Percentiles rank a stretch among this genome's conserved stretches.
These are phyloP conservation scores for Aspergillus felis DNA, from an alignment of 2,329 filamentous ascomycete species.

Conservation along the genomic window DNA sequence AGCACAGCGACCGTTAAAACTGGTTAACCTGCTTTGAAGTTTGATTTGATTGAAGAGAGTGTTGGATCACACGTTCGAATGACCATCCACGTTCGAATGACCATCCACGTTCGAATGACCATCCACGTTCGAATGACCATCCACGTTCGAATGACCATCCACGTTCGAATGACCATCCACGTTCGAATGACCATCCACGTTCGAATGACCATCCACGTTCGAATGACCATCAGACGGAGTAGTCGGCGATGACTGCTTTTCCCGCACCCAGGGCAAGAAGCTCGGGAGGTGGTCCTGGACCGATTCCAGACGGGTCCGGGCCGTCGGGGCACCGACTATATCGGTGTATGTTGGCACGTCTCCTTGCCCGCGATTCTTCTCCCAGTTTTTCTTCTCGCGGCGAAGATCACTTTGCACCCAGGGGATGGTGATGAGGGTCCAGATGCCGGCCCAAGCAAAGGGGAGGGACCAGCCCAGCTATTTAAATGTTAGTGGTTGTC, in stretches of 20 bases:
- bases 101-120: slow-evolving; percentile 4
- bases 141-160: background rate
- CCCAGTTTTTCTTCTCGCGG: slow-evolving; percentile 43
- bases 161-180: slow-evolving; percentile 7
- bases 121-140: slow-evolving; percentile 5
- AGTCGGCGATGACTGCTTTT: slow-evolving; percentile 22
- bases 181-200: background rate
- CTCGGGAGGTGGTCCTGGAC: slow-evolving; percentile 28
- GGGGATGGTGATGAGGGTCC: slow-evolving; percentile 44
- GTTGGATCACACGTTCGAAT: background rate
- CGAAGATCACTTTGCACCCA: slow-evolving; percentile 46
- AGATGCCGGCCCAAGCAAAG: slow-evolving; percentile 41
- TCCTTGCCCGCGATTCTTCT: slow-evolving; percentile 28
- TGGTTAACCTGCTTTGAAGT: too few relatives aligned
- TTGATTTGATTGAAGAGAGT: background rate
- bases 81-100: background rate
- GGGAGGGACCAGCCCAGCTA: slow-evolving; percentile 43
- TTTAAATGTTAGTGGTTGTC: slow-evolving; percentile 3
- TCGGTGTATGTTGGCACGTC: slow-evolving; percentile 35
- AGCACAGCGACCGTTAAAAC: background rate
- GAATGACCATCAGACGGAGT: slow-evolving; percentile 17
- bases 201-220: background rate
- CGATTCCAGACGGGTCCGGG: slow-evolving; percentile 36
- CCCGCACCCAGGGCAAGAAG: slow-evolving; percentile 26
- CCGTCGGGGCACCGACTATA: slow-evolving; percentile 33